Evolutionary conservation across 2,329 filamentous ascomycete species (phyloP).

Genomic region (Septoria petroselini): DNA sequence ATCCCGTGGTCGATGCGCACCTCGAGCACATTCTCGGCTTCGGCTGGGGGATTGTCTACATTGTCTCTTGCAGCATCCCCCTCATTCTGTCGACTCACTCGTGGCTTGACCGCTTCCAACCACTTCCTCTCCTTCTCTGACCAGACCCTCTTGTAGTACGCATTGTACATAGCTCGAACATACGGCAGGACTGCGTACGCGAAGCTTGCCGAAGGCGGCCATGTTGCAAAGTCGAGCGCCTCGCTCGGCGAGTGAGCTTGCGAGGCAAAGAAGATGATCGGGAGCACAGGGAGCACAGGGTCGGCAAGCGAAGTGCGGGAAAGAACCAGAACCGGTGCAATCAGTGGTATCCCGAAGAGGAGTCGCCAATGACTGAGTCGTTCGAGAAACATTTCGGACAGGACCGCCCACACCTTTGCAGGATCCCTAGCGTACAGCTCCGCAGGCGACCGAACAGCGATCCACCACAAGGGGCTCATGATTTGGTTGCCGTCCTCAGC

Average conservation of each 20-base stretch:
- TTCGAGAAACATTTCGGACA: slow-evolving; percentile 26
- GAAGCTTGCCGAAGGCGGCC: slow-evolving; percentile 65
- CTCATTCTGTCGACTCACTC: slow-evolving; percentile 38
- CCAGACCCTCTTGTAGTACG: slow-evolving; percentile 60
- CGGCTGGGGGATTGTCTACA: slow-evolving; percentile 19
- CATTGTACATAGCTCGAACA: slow-evolving; percentile 61
- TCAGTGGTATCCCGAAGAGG: slow-evolving; percentile 62
- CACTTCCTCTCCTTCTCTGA: slow-evolving; percentile 57
- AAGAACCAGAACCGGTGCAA: slow-evolving; percentile 65
- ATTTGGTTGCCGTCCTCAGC: slow-evolving; percentile 57
- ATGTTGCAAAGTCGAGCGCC: slow-evolving; percentile 54
- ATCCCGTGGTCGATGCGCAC: slow-evolving; percentile 41
- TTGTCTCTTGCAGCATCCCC: slow-evolving; percentile 24
- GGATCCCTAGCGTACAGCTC: slow-evolving; percentile 27
- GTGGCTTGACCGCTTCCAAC: slow-evolving; percentile 61
- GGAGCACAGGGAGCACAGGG: slow-evolving; percentile 60
- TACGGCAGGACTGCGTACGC: slow-evolving; percentile 66
- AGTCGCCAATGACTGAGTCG: slow-evolving; percentile 49
- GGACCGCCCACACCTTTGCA: slow-evolving; percentile 10
- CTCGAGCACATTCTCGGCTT: slow-evolving; percentile 37
- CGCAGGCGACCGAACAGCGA: slow-evolving; percentile 25
- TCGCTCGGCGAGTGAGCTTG: slow-evolving; percentile 47
- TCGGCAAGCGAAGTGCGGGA: slow-evolving; percentile 64
- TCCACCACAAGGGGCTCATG: slow-evolving; percentile 42
- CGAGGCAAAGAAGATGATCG: slow-evolving; percentile 59